Evolutionary conservation across 805 yeast genomes (phyloP).

Genomic region (Starmerella ratchasimensis): DNA sequence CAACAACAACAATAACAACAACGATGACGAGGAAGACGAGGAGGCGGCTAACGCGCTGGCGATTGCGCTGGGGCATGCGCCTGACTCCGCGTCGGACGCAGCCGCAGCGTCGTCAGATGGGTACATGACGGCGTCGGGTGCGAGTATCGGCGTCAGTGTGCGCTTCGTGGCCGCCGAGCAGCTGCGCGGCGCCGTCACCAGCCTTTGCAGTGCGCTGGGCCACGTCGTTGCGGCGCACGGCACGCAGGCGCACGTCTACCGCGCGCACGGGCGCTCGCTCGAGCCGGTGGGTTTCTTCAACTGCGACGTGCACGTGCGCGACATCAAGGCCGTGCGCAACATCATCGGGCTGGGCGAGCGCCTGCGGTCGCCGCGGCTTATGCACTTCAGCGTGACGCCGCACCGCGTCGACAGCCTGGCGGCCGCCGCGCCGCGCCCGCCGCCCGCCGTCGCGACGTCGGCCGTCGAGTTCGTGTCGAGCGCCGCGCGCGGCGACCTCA

Average conservation of each 20-base stretch:
- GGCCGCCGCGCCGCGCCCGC: conserved; percentile 41
- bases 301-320: conserved; percentile 64
- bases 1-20: neutral
- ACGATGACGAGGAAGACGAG: neutral
- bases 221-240: conserved; percentile 76
- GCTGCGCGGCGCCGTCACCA: conserved; percentile 70
- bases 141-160: neutral
- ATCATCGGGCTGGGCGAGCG: conserved; percentile 71
- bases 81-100: neutral
- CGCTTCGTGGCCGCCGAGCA: conserved; percentile 35
- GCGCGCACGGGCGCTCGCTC: conserved; percentile 46
- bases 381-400: conserved; percentile 92
- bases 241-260: conserved; percentile 65
- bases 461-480: conserved; percentile 33
- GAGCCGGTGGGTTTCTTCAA: conserved; percentile 92
- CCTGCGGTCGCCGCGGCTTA: conserved; percentile 59
- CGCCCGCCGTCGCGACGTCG: conserved; percentile 30
- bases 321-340: conserved; percentile 71
- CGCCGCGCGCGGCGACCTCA: conserved; percentile 39
- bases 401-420: conserved; percentile 70
- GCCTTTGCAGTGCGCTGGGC: conserved; percentile 69
- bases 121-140: neutral
- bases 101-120: neutral
- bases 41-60: neutral
- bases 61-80: neutral